Evolutionary conservation across 345 rosid species (phyloP).

Genomic region (Heritiera fomes): DNA sequence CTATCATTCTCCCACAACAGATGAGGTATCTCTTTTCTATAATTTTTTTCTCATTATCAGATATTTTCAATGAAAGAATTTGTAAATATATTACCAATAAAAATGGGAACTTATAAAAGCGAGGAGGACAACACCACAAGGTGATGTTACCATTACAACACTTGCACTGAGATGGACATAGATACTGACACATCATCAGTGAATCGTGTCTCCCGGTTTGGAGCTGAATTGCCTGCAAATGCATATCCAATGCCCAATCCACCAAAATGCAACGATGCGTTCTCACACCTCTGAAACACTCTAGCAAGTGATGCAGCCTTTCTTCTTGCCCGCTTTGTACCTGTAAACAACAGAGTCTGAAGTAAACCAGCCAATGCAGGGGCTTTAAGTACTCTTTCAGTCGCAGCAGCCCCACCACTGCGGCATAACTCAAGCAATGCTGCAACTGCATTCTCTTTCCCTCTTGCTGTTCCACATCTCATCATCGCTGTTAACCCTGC

Average conservation of each 20-base stretch:
- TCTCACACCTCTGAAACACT: constrained; percentile 79
- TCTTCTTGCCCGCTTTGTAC: constrained; percentile 92
- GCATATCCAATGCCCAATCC: constrained; percentile 63
- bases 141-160: constrained; percentile 45
- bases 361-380: constrained; percentile 82
- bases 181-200: constrained; percentile 67
- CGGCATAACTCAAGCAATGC: constrained; percentile 90
- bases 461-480: constrained; percentile 90
- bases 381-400: constrained; percentile 71
- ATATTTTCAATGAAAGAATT: constrained; percentile 58
- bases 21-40: constrained; percentile 24
- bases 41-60: constrained; percentile 28
- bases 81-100: constrained; percentile 34
- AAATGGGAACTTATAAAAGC: constrained; percentile 23
- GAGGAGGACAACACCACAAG: constrained; percentile 15
- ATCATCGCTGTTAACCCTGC: constrained; percentile 73
- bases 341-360: constrained; percentile 74
- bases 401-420: constrained; percentile 69
- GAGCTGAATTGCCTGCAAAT: constrained; percentile 55
- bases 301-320: constrained; percentile 94
- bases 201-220: constrained; percentile 47
- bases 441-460: constrained; percentile 92
- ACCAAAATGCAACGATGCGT: constrained; percentile 51
- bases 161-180: constrained; percentile 67
- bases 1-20: constrained; percentile 20